Conservation (phyloP, 208 protist species). For the Angomonas deanei region DNA sequence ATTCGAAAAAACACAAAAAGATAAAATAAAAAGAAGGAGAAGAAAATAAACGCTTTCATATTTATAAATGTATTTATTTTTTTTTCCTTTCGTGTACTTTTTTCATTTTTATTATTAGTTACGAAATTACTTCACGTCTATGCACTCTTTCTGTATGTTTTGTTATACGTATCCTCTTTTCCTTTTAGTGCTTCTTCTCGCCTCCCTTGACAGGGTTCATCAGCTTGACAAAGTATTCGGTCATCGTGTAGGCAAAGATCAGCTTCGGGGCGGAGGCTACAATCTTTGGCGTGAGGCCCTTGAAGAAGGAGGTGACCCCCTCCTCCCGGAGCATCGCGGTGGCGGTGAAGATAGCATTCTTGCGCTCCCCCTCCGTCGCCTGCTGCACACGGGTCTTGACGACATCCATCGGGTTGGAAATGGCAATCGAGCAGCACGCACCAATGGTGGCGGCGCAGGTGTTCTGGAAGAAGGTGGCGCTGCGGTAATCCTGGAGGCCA, state of each 20-base stretch:
- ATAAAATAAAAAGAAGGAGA: constrained; percentile 9
- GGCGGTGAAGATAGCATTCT: constrained; percentile 37
- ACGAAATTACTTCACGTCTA: too few relatives aligned
- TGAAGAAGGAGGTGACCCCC: constrained; percentile 79
- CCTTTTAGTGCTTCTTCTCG: background rate
- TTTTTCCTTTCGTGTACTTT: too few relatives aligned
- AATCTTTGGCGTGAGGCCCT: constrained; percentile 87
- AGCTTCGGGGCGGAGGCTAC: constrained; percentile 76
- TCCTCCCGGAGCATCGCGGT: constrained; percentile 69
- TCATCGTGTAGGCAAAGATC: constrained; percentile 85
- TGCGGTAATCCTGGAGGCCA: constrained; percentile 65
- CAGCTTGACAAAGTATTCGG: constrained; percentile 61
- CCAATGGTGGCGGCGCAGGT: constrained; percentile 78
- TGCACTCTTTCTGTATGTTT: background rate
- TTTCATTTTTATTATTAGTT: too few relatives aligned
- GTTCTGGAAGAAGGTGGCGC: constrained; percentile 83
- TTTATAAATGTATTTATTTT: background rate
- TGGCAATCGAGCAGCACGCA: constrained; percentile 70
- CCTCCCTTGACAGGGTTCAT: constrained; percentile 41
- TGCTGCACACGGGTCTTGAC: constrained; percentile 91
- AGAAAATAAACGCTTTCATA: too few relatives aligned
- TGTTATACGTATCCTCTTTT: background rate
- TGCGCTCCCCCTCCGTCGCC: constrained; percentile 38
- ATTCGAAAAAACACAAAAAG: constrained; percentile 4
- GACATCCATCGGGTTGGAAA: constrained; percentile 91